A percentile compares a stretch with the other conserved stretches of the same genome.
Conservation (phyloP, 2,329 filamentous ascomycete species). For the Ceratocystis variospora region DNA sequence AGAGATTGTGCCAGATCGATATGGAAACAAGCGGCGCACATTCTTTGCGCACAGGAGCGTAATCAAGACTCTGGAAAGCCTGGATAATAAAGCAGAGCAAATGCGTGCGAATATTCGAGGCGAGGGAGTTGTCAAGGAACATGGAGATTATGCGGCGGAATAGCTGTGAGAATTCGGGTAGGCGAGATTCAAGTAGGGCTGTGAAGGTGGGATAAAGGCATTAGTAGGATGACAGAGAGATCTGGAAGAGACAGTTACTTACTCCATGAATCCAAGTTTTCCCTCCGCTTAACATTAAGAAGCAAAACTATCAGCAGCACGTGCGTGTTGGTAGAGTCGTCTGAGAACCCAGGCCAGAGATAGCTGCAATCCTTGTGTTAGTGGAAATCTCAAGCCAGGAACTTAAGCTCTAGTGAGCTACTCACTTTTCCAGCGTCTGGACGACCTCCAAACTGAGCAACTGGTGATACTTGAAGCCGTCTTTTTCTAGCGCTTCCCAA, state of each 20-base stretch:
- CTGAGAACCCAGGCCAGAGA: constrained; percentile 84
- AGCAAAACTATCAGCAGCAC: constrained; percentile 76
- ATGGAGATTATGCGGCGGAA: constrained; percentile 85
- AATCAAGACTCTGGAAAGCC: constrained; percentile 89
- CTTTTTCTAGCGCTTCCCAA: constrained; percentile 76
- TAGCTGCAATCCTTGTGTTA: constrained; percentile 44
- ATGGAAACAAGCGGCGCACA: constrained; percentile 92
- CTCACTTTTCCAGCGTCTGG: constrained; percentile 71
- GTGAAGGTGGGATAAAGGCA: constrained; percentile 7
- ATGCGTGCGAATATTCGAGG: constrained; percentile 56
- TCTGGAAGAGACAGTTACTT: constrained; percentile 24
- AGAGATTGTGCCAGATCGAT: constrained; percentile 87
- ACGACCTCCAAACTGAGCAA: constrained; percentile 77
- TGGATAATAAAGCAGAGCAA: constrained; percentile 82
- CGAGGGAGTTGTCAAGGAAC: constrained; percentile 57
- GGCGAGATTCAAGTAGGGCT: constrained; percentile 63
- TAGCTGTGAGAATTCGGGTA: constrained; percentile 71
- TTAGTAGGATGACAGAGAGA: constrained; percentile 10
- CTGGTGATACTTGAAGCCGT: constrained; percentile 62
- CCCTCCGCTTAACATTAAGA: constrained; percentile 74
- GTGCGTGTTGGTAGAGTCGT: constrained; percentile 83
- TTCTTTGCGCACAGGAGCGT: constrained; percentile 78
- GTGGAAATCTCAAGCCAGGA: constrained; percentile 21
- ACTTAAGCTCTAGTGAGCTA: not conserved
- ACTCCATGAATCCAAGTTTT: constrained; percentile 81